Base-by-base conservation (phyloP, 176 grass and related monocot genomes). In the Oryza officinalis region DNA sequence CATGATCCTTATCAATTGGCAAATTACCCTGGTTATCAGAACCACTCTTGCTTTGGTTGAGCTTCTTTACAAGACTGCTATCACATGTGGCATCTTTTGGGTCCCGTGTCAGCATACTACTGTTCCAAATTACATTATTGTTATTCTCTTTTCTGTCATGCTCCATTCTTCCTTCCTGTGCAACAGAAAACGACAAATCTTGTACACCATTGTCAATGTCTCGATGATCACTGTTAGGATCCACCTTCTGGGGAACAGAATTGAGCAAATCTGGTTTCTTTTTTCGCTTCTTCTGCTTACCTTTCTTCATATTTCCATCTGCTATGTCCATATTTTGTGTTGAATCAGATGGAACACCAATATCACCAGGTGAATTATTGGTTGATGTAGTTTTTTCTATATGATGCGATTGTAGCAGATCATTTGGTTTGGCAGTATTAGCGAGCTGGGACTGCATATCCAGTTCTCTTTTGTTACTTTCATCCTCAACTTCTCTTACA, bases 401-500 rank as follows among this genome's bases (percentile, higher is more conserved):
- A 46, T 71, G 72, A 77, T 74, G 69, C 63, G 61, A 59, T 76
- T 52, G 81, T 78, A 27, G 28, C 46, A 10, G n/a, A 25, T 80
- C 65, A 40, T 78, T 85, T 82, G 82, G 65, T 74, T 74, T 78
- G 76, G 40, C 37, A 54, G 23, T 86, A 63, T 13, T 49, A 81
- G 84, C 23, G 38, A 1, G 18, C 54, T 88, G 74, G 40, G 67
- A 79, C 25, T 78, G 63, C 32, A 65, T 72, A 35, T 67, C 83
- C 46, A 65, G 23, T 73, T 91, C 91, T 74, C 43, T 87, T 91
- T 92, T 92, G 4, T 94, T 90, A 50, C 69, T 92, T 81, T 78
- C 84, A 22, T 49, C 74, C 85, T 88, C 83, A 23, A 45, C 57
- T 78, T 83, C 75, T 72, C 41, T 87, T 60, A 32, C 10, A 69